Conservation (phyloP, 2,329 filamentous ascomycete species). For the Colletotrichum tropicicola region DNA sequence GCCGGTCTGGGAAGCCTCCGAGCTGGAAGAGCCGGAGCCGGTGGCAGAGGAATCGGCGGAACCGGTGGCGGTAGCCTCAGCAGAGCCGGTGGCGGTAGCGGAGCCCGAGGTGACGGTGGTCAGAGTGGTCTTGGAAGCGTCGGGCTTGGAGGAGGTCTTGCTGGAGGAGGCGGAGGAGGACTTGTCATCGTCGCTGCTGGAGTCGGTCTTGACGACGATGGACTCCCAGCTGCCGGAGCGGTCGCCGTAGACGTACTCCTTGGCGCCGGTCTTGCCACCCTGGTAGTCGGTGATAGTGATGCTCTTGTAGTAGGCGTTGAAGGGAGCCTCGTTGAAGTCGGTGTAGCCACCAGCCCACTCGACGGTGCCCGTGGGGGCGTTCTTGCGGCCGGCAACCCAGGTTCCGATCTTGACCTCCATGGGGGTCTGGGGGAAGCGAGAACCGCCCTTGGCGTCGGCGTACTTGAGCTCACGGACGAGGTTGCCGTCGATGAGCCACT, state of each 20-base stretch:
- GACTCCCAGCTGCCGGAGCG: constrained; percentile 57
- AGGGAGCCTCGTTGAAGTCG: constrained; percentile 61
- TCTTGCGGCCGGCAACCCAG: constrained; percentile 68
- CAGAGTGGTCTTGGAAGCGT: constrained; percentile 27
- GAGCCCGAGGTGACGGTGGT: constrained; percentile 25
- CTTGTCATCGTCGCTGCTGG: constrained; percentile 21
- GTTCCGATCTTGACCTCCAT: constrained; percentile 76
- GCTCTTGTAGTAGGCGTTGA: constrained; percentile 65
- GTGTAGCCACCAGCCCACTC: constrained; percentile 71
- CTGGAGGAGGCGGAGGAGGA: constrained; percentile 27
- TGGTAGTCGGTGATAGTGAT: constrained; percentile 63
- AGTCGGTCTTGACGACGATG: constrained; percentile 55
- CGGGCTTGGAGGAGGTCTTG: constrained; percentile 29
- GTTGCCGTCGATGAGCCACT: constrained; percentile 72
- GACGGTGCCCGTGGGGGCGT: constrained; percentile 76
- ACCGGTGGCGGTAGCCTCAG: not conserved
- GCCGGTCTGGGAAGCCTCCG: constrained; percentile 4
- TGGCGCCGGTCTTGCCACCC: constrained; percentile 56
- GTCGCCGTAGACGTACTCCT: constrained; percentile 62
- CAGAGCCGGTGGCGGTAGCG: constrained; percentile 10
- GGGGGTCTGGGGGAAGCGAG: constrained; percentile 76
- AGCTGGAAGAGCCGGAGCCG: constrained; percentile 4
- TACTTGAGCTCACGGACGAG: constrained; percentile 72
- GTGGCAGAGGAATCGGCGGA: constrained; percentile 5
- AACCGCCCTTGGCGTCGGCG: constrained; percentile 65